phyloP scores from a whole-genome alignment of 345 rosid genomes.

The Eucalyptus albens region DNA sequence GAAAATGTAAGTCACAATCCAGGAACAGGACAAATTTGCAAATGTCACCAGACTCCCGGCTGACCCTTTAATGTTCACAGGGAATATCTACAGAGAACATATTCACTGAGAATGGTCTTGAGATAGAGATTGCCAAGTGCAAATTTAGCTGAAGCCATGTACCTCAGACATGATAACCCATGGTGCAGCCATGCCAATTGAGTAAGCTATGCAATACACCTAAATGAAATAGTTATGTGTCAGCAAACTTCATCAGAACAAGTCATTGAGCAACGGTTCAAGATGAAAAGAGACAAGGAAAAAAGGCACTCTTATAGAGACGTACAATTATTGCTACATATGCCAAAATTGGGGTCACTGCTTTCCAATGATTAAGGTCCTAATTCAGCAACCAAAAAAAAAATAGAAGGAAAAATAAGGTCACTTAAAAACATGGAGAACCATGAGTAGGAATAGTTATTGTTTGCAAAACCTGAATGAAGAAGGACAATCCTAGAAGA shows the following conservation, averaged over 20 bases:
- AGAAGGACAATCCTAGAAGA: slow-evolving; percentile 3
- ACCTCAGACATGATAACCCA: slow-evolving; percentile 16
- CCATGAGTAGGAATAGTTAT: background rate
- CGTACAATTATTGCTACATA: slow-evolving; percentile 16
- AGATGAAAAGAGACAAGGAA: background rate
- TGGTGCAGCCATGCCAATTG: slow-evolving; percentile 2
- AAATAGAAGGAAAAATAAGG: background rate
- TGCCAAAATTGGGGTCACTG: slow-evolving; percentile 4
- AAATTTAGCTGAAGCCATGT: background rate
- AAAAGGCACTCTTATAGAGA: background rate
- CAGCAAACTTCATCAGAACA: background rate
- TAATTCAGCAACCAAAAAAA: background rate
- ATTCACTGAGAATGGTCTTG: background rate
- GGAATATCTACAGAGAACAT: slow-evolving; percentile 26
- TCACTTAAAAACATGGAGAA: background rate
- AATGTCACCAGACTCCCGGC: slow-evolving; percentile 25
- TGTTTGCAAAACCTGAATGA: slow-evolving; percentile 1
- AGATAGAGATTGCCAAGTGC: background rate
- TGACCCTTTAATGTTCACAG: slow-evolving; percentile 32
- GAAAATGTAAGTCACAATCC: slow-evolving; percentile 33
- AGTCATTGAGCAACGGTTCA: background rate
- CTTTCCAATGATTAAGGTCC: slow-evolving; percentile 1
- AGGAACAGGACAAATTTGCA: slow-evolving; percentile 23
- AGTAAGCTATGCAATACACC: background rate
- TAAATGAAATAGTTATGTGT: background rate